phyloP scores from a whole-genome alignment of 495 filamentous ascomycete genomes.

The Aspergillus diversus region DNA sequence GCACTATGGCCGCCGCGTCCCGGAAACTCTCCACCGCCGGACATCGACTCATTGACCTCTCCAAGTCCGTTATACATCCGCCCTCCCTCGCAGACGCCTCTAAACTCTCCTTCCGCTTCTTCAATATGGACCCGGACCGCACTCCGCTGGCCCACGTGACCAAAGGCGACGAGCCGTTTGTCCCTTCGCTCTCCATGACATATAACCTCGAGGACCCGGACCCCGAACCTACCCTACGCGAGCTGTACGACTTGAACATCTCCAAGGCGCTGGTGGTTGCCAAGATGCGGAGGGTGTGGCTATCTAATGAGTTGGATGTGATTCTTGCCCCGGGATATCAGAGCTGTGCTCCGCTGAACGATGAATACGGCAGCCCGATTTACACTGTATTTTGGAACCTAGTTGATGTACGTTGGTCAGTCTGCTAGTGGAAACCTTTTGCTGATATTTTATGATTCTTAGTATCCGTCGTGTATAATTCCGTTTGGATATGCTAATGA shows the following conservation, averaged over 20 bases:
- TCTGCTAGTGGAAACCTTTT: background rate
- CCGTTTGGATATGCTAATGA: constrained; percentile 34
- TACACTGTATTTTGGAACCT: constrained; percentile 57
- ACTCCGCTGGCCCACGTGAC: constrained; percentile 19
- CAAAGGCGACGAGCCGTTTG: constrained; percentile 31
- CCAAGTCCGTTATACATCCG: background rate
- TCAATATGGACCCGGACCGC: constrained; percentile 33
- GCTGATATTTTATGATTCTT: background rate
- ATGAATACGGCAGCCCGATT: constrained; percentile 48
- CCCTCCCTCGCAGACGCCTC: constrained; percentile 26
- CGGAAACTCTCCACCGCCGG: constrained; percentile 40
- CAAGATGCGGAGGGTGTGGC: constrained; percentile 30
- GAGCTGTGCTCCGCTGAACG: constrained; percentile 50
- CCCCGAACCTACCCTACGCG: constrained; percentile 33
- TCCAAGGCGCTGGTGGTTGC: constrained; percentile 20
- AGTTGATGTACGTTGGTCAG: constrained; percentile 48
- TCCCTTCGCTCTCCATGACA: constrained; percentile 26
- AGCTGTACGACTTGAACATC: constrained; percentile 28
- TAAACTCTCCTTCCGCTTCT: constrained; percentile 31
- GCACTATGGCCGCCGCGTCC: constrained; percentile 47
- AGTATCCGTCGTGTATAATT: constrained; percentile 43
- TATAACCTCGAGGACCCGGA: constrained; percentile 17
- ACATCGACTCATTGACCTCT: constrained; percentile 48
- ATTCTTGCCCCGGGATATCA: constrained; percentile 50
- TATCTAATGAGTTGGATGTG: constrained; percentile 44